phyloP scores from a whole-genome alignment of 495 filamentous ascomycete species.

The Trichoderma virens region DNA sequence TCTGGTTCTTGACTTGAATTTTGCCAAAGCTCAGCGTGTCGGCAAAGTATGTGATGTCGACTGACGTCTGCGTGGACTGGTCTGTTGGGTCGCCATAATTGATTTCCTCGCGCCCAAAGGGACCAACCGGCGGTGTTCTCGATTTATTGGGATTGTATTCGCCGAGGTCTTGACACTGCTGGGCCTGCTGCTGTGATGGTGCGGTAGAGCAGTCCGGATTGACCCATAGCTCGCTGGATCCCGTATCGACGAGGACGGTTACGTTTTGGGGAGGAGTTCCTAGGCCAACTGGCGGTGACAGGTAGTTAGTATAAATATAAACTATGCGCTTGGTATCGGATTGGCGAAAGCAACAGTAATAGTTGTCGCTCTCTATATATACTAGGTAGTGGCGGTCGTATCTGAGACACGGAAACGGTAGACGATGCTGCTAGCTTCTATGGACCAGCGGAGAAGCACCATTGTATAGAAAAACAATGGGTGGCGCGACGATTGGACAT shows the following conservation, averaged over 20 bases:
- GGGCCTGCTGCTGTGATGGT: constrained; percentile 13
- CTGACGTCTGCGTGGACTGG: constrained; percentile 7
- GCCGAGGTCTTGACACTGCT: constrained; percentile 22
- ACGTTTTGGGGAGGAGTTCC: constrained; percentile 20
- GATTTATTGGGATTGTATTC: constrained; percentile 20
- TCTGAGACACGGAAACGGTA: no score
- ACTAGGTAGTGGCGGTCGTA: no score
- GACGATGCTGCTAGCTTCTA: no score
- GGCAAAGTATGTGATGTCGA: constrained; percentile 9
- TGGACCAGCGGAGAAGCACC: no score
- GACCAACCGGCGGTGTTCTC: constrained; percentile 8
- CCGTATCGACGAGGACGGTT: constrained; percentile 29
- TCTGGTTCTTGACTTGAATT: constrained; percentile 26
- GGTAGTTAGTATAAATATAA: neutral
- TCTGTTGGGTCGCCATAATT: constrained; percentile 7
- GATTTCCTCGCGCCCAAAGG: constrained; percentile 6
- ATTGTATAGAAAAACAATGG: no score
- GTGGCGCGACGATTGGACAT: no score
- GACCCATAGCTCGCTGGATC: constrained; percentile 34
- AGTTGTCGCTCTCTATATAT: neutral
- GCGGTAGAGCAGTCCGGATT: constrained; percentile 20
- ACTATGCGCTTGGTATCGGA: neutral
- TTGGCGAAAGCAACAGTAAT: neutral
- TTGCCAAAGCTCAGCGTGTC: constrained; percentile 13
- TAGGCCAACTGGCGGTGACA: neutral